Evolutionary conservation across 2,329 filamentous ascomycete genomes (phyloP).

Genomic region (Macrophomina pseudophaseolina): DNA sequence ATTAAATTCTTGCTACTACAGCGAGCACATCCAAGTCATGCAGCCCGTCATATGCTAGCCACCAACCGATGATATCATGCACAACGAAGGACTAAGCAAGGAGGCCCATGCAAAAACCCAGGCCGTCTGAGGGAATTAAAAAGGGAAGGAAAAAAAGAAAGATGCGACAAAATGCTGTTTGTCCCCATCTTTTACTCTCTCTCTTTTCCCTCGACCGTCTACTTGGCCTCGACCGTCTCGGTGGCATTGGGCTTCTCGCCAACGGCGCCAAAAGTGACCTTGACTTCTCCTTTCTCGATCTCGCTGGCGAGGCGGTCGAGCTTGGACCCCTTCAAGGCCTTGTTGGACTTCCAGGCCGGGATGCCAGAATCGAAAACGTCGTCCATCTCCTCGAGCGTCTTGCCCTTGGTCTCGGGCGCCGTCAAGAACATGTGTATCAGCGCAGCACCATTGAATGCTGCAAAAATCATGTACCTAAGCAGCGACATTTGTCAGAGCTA

Average conservation of each 20-base stretch:
- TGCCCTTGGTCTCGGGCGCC: constrained; percentile 40
- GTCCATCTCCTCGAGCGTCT: constrained; percentile 41
- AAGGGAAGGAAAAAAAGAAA: background rate
- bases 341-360: constrained; percentile 17
- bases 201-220: background rate
- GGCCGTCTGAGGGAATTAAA: no score
- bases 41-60: background rate
- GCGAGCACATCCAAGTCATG: no score
- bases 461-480: constrained; percentile 35
- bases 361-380: constrained; percentile 31
- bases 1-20: no score
- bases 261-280: constrained; percentile 19
- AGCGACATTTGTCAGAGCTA: no score
- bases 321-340: constrained; percentile 35
- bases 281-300: constrained; percentile 41
- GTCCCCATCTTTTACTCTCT: background rate
- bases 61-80: background rate
- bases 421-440: constrained; percentile 36
- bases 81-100: background rate
- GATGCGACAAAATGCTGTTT: background rate
- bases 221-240: background rate
- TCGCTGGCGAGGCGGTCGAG: constrained; percentile 42
- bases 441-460: constrained; percentile 33
- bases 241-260: background rate
- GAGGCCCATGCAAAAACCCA: no score